Conservation (phyloP, 2,329 filamentous ascomycete genomes). For the Exophiala viscosa region DNA sequence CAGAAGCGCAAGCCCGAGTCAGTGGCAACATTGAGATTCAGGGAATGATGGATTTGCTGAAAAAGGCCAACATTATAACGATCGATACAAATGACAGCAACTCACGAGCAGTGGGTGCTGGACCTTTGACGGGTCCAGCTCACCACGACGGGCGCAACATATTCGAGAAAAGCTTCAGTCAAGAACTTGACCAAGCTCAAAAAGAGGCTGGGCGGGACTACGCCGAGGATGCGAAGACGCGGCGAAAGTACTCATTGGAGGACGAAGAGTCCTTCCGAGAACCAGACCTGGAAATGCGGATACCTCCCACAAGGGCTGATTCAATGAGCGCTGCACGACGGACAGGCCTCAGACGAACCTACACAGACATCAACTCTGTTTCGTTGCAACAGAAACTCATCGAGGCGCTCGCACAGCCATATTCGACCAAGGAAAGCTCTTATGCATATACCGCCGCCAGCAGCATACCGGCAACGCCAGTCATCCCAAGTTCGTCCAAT, state of each 20-base stretch:
- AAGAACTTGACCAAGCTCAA: conserved; percentile 44
- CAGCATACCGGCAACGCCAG: conserved; percentile 8
- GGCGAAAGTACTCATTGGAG: conserved; percentile 20
- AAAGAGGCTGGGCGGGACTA: conserved; percentile 28
- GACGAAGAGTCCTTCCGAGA: conserved; percentile 18
- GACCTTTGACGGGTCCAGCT: conserved; percentile 77
- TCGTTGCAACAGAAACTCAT: conserved; percentile 77
- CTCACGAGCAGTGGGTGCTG: conserved; percentile 45
- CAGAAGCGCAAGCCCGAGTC: conserved; percentile 76
- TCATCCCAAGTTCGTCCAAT: conserved; percentile 38
- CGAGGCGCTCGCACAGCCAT: conserved; percentile 81
- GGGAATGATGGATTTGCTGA: conserved; percentile 83
- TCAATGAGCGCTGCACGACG: conserved; percentile 49
- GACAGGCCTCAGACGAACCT: conserved; percentile 74
- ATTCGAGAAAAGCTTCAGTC: conserved; percentile 77
- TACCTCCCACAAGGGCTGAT: conserved; percentile 19
- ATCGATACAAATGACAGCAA: conserved; percentile 54
- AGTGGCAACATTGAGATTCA: conserved; percentile 83
- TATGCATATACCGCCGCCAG: conserved; percentile 38
- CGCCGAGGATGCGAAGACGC: conserved; percentile 4
- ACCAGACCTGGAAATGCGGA: conserved; percentile 21
- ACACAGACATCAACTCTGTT: conserved; percentile 74
- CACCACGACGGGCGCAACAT: conserved; percentile 69
- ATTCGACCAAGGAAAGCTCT: conserved; percentile 53
- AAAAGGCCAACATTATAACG: conserved; percentile 73